Percentiles rank a stretch among this genome's conserved stretches.
Conservation (phyloP, 345 rosid species). For the Syzygium jambos region DNA sequence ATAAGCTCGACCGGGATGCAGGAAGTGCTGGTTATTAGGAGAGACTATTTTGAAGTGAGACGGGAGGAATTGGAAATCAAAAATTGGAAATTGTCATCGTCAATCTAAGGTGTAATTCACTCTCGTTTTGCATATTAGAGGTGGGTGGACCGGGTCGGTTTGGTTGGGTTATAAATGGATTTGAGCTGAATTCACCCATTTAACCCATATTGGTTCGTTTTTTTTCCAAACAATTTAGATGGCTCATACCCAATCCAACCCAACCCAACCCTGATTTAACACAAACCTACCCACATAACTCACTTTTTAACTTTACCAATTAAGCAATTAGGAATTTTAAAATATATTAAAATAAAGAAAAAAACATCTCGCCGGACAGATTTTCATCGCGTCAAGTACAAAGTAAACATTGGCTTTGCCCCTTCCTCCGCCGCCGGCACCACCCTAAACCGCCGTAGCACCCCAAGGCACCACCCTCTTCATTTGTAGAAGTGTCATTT, state of each 20-base stretch:
- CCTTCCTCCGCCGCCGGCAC: conserved; percentile 26
- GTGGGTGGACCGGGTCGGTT: fast-evolving
- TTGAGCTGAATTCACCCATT: not conserved
- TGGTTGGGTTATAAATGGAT: not conserved
- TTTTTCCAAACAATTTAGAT: not conserved
- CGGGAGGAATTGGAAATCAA: not conserved
- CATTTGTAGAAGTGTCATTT: conserved; percentile 36
- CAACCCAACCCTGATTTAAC: not conserved
- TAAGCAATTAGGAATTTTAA: not conserved
- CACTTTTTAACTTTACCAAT: too few species aligned
- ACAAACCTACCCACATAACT: not conserved
- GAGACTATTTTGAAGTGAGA: not conserved
- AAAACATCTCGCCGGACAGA: not conserved
- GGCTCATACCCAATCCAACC: not conserved
- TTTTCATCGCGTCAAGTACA: not conserved
- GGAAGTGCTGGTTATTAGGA: not conserved
- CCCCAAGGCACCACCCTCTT: conserved; percentile 22
- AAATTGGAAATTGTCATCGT: not conserved
- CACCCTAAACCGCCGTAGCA: conserved; percentile 27
- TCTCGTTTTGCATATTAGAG: not conserved
- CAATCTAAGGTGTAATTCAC: not conserved
- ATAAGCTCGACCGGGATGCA: not conserved
- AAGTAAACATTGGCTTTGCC: not conserved
- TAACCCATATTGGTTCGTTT: not conserved
- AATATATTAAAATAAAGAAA: not conserved